Evolutionary conservation across 208 protist species (phyloP), one percentile per base, ranked within the genome.

Genomic region (Giardia muris): DNA sequence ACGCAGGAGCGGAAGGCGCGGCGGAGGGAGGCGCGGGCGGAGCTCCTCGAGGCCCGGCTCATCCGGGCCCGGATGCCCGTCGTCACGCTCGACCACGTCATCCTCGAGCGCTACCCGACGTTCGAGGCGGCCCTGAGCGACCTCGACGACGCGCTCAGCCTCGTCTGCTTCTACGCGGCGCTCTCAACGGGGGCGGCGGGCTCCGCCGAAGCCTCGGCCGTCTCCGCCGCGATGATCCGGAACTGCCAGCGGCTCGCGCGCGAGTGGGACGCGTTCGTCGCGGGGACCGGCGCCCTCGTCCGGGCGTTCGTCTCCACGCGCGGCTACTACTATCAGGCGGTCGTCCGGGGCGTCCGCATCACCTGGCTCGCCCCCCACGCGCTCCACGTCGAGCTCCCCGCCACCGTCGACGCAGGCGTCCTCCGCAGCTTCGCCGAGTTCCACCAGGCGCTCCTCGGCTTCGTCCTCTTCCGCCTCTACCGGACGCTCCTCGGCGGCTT

Each of bases 291-390:
- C 86, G 67, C 94, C 1, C 95, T 99, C 0, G 95, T 95, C 43
- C 98, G 98, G 93, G 95, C 94, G 48, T 99, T 99, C 95, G 96
- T 99, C 89, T 98, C 97, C 46, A 97, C 99, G 94, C 99, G 99
- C 94, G 98, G 96, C 46, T 97, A 98, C 93, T 99, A 99, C 95
- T 99, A 98, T 95, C 97, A 99, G 94, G 98, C 97, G 0, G 92
- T 97, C 47, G 95, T 99, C 46, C 94, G 96, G 92, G 97, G 97
- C 0, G 95, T 97, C 93, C 93, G 95, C 43, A 94, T 99, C 67
- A 98, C 97, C 42, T 99, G 98, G 98, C 93, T 99, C 44, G 97
- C 96, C 88, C 98, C 98, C 10, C 97, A 99, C 95, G 94, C 97
- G 93, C 99, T 98, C 95, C 95, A 96, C 3, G 96, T 98, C 94